Evolutionary conservation across 108 stramenopile genomes (phyloP), one percentile per base, ranked within the genome.

Genomic region (Cyclotella choctawhatcheeana): DNA sequence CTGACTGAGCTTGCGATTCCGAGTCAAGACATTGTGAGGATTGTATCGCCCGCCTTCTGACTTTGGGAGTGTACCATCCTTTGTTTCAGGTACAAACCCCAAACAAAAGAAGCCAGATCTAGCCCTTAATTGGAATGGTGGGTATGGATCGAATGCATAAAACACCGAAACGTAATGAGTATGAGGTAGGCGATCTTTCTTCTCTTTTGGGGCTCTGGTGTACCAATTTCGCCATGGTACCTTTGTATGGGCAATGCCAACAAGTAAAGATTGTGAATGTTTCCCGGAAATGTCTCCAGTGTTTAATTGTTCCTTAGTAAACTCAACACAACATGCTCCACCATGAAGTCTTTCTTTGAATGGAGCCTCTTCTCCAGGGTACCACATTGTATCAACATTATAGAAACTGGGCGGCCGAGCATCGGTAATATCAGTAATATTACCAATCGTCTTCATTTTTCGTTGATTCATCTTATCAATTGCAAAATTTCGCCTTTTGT

Each of bases 91-190:
- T 2, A 55, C 71, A 26, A 63, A 67, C 2, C 82, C 82, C 44
- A 82, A 64, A 55, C 82, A 82, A 44, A 82, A 82, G 30, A 67
- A 77, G 3, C 77, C 82, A n/a, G 76, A 78, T 27, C 82, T 71
- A 22, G 77, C 82, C 0, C 71, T 69, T 25, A 82, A 5, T 24
- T 62, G 53, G 50, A 82, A 82, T 31, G 82, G 82, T 51, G 82
- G 77, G 30, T 31, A 31, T 18, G 72, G 62, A 4, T 82, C 82
- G 43, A 76, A 82, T 12, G 82, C 82, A 44, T 76, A 75, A 59
- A 82, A 74, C 7, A 77, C 27, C 4, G 66, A 68, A 20, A 82
- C 82, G 48, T 74, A 78, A 31, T 74, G 76, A 2, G 79, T 80
- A 30, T 80, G 79, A 25, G 79, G 79, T 0, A 80, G 58, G 0